Evolutionary conservation across 139 green algal species (phyloP), one percentile per base, ranked within the genome.

Genomic region (Coelastrella sp.): DNA sequence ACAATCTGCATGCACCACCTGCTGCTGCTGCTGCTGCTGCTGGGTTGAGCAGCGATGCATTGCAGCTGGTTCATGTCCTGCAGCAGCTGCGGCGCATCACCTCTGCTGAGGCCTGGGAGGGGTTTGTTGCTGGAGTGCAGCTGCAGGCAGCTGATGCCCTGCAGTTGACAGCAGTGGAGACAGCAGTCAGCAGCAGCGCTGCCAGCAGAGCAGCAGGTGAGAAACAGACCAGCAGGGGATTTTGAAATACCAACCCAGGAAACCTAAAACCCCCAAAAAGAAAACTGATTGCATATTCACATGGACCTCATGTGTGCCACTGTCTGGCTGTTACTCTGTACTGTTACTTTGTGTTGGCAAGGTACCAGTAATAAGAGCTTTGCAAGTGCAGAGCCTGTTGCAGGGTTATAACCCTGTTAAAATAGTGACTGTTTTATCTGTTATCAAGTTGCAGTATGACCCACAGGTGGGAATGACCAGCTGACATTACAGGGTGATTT

Each of bases 51-150:
- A 49, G 35, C 35, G 59, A 12, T 25, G 19, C 80, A 70, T 14
- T 59, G 80, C 80, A 74, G 80, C 80, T 74, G 80, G 14, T 72
- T 61, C 63, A 58, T 24, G n/a, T 79, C 24, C 84, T 88, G 66
- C 84, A 49, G 66, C 84, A 78, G 35, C 19, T 88, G 84, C 84
- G 84, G 59, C 68, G 14, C 7, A 17, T 17, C 9, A 25, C 57
- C 4, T 57, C 84, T 24, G 49, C n/a, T 63, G 66, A 22, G 11
- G 84, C 84, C 4, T 88, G 84, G 84, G 66, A 65, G 17, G 68
- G 15, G 27, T 88, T 88, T 81, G 65, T 60, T 8, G 84, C 60
- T 22, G 84, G 22, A 7, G 66, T 88, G 68, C 84, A 88, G 84
- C 27, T 80, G 65, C 35, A 59, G 17, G 65, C 84, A 10, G 68